These are phyloP conservation scores for Aspergillus intermedius DNA, from an alignment of 2,329 filamentous ascomycete genomes.

Conservation along the genomic window DNA sequence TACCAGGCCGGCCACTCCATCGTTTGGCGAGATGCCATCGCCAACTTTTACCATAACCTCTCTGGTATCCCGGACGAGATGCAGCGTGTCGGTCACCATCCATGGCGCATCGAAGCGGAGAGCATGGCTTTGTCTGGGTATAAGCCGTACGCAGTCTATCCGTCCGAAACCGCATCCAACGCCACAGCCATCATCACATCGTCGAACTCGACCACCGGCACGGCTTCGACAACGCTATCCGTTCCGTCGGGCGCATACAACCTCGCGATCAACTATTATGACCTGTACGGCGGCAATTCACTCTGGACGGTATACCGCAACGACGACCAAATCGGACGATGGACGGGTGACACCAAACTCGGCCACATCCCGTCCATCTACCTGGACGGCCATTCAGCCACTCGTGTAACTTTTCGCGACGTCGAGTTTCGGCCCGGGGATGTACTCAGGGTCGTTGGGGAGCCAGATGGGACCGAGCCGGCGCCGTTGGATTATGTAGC, in stretches of 20 bases:
- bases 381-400: conserved; percentile 60
- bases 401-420: conserved; percentile 52
- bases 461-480: conserved; percentile 54
- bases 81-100: conserved; percentile 54
- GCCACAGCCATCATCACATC: conserved; percentile 50
- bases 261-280: conserved; percentile 55
- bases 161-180: conserved; percentile 56
- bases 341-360: conserved; percentile 55
- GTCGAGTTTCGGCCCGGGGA: conserved; percentile 49
- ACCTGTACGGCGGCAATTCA: conserved; percentile 53
- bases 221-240: conserved; percentile 34
- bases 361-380: conserved; percentile 54
- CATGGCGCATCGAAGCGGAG: conserved; percentile 64
- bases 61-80: conserved; percentile 54
- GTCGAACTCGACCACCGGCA: conserved; percentile 47
- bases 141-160: conserved; percentile 46
- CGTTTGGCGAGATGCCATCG: conserved; percentile 64
- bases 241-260: neutral
- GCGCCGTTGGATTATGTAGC: conserved; percentile 63
- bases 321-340: conserved; percentile 48
- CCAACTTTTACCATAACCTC: conserved; percentile 56
- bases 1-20: conserved; percentile 65
- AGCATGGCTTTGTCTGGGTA: conserved; percentile 58
- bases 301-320: conserved; percentile 52
- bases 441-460: conserved; percentile 50